A percentile compares a stretch with the other conserved stretches of the same genome.
phyloP scores from a whole-genome alignment of 1,284 basidiomycete genomes.

The Thecaphora frezii region DNA sequence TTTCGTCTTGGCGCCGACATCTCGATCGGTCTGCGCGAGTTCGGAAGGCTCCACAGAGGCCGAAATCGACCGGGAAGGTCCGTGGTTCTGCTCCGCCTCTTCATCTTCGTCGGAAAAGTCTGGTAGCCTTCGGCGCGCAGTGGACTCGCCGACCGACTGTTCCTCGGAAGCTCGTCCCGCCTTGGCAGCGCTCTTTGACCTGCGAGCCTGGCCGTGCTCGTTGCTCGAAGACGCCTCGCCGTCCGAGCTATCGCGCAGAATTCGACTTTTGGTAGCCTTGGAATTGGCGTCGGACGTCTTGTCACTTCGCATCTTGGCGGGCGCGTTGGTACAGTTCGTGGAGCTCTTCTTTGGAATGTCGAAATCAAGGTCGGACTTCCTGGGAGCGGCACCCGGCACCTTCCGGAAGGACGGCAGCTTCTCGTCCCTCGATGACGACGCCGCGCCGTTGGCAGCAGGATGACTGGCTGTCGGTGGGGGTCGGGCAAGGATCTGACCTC shows the following conservation, averaged over 20 bases:
- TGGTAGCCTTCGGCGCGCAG: neutral
- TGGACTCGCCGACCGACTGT: neutral
- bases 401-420: constrained; percentile 43
- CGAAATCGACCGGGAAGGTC: constrained; percentile 1
- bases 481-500: constrained; percentile 29
- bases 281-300: constrained; percentile 1
- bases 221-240: constrained; percentile 14
- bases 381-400: constrained; percentile 4
- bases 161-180: too few relatives aligned
- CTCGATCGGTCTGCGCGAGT: too few relatives aligned
- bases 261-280: constrained; percentile 7
- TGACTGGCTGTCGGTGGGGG: constrained; percentile 5
- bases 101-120: constrained; percentile 3
- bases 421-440: constrained; percentile 5
- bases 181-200: too few relatives aligned
- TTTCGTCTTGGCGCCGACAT: too few relatives aligned
- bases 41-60: constrained; percentile 1
- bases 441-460: neutral
- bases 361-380: constrained; percentile 3
- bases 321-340: neutral
- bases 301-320: neutral
- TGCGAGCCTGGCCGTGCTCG: constrained; percentile 1
- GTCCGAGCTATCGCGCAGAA: constrained; percentile 4
- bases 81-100: constrained; percentile 9
- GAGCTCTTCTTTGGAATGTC: neutral